phyloP scores from a whole-genome alignment of 1,284 basidiomycete species.

The Testicularia cyperi region DNA sequence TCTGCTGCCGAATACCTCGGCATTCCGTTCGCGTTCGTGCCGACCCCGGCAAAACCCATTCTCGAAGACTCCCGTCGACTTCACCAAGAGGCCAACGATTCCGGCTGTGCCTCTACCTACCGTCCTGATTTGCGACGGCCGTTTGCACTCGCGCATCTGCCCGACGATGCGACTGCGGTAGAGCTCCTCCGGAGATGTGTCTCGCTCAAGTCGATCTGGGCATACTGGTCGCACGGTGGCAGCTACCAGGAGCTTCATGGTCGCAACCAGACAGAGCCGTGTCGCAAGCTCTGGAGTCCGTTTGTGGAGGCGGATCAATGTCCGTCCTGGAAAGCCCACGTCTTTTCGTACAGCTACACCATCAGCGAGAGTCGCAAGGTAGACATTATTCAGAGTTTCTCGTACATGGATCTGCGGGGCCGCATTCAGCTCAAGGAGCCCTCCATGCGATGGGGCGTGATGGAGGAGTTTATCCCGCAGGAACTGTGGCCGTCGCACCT shows the following conservation, averaged over 20 bases:
- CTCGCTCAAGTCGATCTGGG: constrained; percentile 71
- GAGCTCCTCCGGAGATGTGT: constrained; percentile 78
- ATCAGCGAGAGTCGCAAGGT: constrained; percentile 34
- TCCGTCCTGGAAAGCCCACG: constrained; percentile 49
- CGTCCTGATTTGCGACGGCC: constrained; percentile 38
- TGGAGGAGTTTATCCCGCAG: constrained; percentile 77
- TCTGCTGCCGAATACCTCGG: constrained; percentile 45
- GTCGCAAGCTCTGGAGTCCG: constrained; percentile 10
- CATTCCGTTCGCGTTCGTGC: constrained; percentile 46
- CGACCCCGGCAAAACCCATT: constrained; percentile 29
- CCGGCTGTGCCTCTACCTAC: constrained; percentile 19
- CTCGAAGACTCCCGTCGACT: constrained; percentile 23
- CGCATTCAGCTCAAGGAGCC: constrained; percentile 81
- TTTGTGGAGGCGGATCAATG: constrained; percentile 18
- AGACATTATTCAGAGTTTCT: constrained; percentile 75
- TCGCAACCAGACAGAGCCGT: constrained; percentile 26
- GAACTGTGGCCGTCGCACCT: constrained; percentile 29
- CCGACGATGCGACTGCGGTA: constrained; percentile 67
- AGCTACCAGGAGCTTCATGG: constrained; percentile 50
- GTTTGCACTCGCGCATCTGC: constrained; percentile 43
- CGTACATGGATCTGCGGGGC: constrained; percentile 81
- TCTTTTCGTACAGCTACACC: constrained; percentile 48
- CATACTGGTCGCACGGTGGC: constrained; percentile 54
- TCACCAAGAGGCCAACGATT: constrained; percentile 8
- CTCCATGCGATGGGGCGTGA: constrained; percentile 74